Conservation (phyloP, 768 basidiomycete species). For the Lactifluus volemus region DNA sequence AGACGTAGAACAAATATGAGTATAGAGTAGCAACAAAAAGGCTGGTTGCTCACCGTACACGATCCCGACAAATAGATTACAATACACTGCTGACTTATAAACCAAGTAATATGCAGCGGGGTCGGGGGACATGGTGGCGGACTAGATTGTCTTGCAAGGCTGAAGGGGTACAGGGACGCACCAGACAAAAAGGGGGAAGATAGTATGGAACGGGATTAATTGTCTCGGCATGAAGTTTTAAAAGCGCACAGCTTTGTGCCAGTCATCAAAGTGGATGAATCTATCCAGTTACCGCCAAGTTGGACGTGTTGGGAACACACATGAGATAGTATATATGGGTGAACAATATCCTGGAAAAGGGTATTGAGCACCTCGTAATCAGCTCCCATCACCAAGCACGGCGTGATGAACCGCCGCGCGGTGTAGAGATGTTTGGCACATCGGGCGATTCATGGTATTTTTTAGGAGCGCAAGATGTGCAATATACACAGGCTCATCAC, state of each 20-base stretch:
- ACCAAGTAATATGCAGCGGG: not conserved
- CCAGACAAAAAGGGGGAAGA: too few species aligned
- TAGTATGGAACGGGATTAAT: not conserved
- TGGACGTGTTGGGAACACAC: not conserved
- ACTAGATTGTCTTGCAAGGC: not conserved
- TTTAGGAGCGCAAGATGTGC: too few species aligned
- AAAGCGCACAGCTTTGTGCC: not conserved
- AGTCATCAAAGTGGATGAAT: not conserved
- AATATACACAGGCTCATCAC: too few species aligned
- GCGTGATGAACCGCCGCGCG: not conserved
- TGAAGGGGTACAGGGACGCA: not conserved
- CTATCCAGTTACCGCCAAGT: not conserved
- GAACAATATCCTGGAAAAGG: not conserved
- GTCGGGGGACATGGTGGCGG: not conserved
- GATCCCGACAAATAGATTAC: constrained; percentile 8
- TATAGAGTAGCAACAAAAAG: not conserved
- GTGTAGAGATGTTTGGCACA: not conserved
- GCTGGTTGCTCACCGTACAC: not conserved
- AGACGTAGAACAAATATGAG: not conserved
- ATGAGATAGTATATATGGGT: not conserved
- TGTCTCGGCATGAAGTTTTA: not conserved
- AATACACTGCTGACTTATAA: constrained; percentile 4
- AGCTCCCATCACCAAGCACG: not conserved
- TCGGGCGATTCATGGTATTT: not conserved
- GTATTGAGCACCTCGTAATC: not conserved